Evolutionary conservation across 805 yeast genomes (phyloP), one percentile per base, ranked within the genome.

Genomic region (Saccharomycopsis malanga): DNA sequence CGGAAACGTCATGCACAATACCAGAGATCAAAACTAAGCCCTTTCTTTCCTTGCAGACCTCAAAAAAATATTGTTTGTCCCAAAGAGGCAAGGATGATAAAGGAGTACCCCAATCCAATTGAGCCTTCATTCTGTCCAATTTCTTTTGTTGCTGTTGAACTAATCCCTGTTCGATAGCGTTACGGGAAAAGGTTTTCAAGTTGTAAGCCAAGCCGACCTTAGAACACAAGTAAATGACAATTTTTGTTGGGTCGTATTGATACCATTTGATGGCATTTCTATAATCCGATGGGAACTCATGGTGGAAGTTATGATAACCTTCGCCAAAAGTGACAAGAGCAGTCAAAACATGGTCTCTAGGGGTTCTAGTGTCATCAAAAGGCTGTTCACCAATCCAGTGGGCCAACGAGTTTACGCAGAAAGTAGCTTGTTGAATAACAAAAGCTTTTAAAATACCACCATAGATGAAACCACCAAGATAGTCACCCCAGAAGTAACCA

Each of bases 281-380:
- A 74, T 84, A 85, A 68, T 85, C 94, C 17, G 86, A 76, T 58
- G 94, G 93, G 74, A 84, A 85, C 70, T 84, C 94, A 64, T 85
- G 94, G 65, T 85, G 94, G 79, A 84, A 85, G 68, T 85, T 85
- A 61, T 85, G 93, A 72, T 84, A 83, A 54, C 94, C 94, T 68
- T 85, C 94, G 65, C 94, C 94, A 59, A 84, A 83, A 0, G 94
- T 85, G 50, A 83, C 87, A 50, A 84, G 68, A 3, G 93, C 93
- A 43, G 93, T 83, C 53, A 85, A 59, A 61, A 79, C 76, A 64
- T 83, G 88, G 66, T 85, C 91, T 67, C 93, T 75, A 56, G 93
- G 93, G 29, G 91, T 83, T 75, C 89, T 79, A 68, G 84, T 77
- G 63, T 85, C 91, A 63, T 84, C 94, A 55, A 84, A 85, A 40